Percentiles rank a stretch among this genome's conserved stretches.
phyloP scores from a whole-genome alignment of 495 filamentous ascomycete genomes.

The Penicillium roqueforti region DNA sequence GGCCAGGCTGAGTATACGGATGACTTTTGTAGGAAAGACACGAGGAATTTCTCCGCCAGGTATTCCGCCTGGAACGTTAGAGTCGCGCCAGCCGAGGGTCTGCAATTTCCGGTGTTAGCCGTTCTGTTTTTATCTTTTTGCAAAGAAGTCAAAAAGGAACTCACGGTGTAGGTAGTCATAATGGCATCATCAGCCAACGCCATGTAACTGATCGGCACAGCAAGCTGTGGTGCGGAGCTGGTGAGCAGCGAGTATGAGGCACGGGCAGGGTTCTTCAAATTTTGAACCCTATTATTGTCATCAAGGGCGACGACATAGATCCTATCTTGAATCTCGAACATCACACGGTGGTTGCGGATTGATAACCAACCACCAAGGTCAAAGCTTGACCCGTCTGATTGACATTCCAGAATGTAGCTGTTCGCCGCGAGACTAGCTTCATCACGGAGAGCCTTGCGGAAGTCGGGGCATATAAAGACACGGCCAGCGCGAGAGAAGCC shows the following conservation, averaged over 20 bases:
- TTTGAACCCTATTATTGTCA: constrained; percentile 30
- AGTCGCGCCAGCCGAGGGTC: constrained; percentile 36
- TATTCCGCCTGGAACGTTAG: constrained; percentile 16
- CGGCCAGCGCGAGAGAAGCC: constrained; percentile 38
- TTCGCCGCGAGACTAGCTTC: constrained; percentile 15
- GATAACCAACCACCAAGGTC: constrained; percentile 41
- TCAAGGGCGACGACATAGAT: constrained; percentile 36
- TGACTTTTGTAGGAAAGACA: constrained; percentile 37
- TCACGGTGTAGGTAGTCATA: constrained; percentile 38
- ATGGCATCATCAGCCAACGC: constrained; percentile 37
- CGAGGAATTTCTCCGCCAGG: constrained; percentile 23
- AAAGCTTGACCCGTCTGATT: constrained; percentile 33
- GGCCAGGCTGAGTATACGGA: constrained; percentile 35
- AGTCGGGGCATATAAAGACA: constrained; percentile 37
- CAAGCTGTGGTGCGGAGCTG: constrained; percentile 33
- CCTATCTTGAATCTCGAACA: constrained; percentile 41
- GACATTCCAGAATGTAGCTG: constrained; percentile 35
- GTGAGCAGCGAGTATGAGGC: constrained; percentile 36
- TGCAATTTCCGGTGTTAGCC: constrained; percentile 15
- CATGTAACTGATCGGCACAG: constrained; percentile 41
- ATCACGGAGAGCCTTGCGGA: constrained; percentile 34
- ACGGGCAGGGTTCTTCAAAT: constrained; percentile 19
- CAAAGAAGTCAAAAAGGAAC: neutral
- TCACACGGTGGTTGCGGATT: constrained; percentile 38
- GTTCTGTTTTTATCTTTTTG: neutral